phyloP scores from a whole-genome alignment of 1,139 yeast species.

The Tardiomyces depauwii region DNA sequence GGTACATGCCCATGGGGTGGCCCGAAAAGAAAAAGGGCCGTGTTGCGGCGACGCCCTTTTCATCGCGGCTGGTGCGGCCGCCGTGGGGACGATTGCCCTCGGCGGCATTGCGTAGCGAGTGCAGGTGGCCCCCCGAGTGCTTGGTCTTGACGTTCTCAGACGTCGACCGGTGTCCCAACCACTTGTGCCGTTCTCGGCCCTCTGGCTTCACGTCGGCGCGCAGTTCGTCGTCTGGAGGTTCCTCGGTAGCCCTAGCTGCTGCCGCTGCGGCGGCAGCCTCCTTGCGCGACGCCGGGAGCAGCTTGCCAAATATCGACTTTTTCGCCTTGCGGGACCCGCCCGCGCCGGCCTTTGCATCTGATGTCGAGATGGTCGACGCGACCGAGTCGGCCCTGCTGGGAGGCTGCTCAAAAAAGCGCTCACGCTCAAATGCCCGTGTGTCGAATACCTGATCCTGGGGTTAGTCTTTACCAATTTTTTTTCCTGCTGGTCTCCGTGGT shows the following conservation, averaged over 20 bases:
- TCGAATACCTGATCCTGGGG: slow-evolving; percentile 13
- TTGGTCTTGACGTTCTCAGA: too few species aligned
- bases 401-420: slow-evolving; percentile 1
- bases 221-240: slow-evolving; percentile 1
- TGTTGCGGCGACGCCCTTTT: too few species aligned
- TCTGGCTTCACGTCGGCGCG: too few species aligned
- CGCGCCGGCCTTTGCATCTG: slow-evolving; percentile 4
- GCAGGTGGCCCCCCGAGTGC: too few species aligned
- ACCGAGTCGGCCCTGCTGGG: slow-evolving; percentile 13
- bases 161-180: too few species aligned
- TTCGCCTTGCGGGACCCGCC: slow-evolving; percentile 8
- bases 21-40: too few species aligned
- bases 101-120: too few species aligned
- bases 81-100: too few species aligned
- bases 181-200: too few species aligned
- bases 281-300: slow-evolving; percentile 12
- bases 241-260: slow-evolving; percentile 4
- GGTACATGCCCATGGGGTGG: too few species aligned
- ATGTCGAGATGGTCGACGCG: slow-evolving; percentile 8
- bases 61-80: too few species aligned
- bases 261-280: slow-evolving; percentile 7
- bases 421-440: slow-evolving; percentile 9
- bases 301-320: slow-evolving; percentile 15
- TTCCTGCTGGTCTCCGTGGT: not conserved
- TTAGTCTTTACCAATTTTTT: slow-evolving; percentile 1